Evolutionary conservation across 139 green algal species (phyloP), one percentile per base, ranked within the genome.

Genomic region (Microglena sp.): DNA sequence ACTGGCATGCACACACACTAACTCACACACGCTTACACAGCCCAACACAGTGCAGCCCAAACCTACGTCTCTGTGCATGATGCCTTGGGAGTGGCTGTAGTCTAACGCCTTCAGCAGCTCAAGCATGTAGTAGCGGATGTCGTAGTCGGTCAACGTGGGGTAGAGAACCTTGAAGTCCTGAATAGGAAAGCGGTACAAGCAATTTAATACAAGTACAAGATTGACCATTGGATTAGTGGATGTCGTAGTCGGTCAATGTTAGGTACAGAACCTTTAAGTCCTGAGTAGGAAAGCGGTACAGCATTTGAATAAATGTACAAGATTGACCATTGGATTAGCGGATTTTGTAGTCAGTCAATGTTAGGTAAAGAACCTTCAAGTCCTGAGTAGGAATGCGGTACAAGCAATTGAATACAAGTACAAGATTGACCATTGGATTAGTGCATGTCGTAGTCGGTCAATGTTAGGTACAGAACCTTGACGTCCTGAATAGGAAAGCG

Each of bases 161-260:
- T 99, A 99, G 55, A 99, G 80, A 30, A 94, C 65, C 71, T 82
- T 86, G 72, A 82, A 82, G 62, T 86, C 79, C 66, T 76, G 40
- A 99, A 77, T 6, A 99, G 84, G 56, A 68, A 89, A 26, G 93
- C 93, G 1, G 93, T 99, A 55, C 94, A 94, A 94, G 33, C 76
- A 89, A 45, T 91, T 75, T 11, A 87, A 86, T 64, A 97, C 93
- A 1, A 89, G 79, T 46, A 99, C 93, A 11, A 96, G 80, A 70
- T 99, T 93, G 33, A 98, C 73, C 50, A 99, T 78, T 67, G 87
- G 79, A 99, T 79, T 91, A 98, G 24, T 94, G 85, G 62, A 99
- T 94, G 77, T 99, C 94, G 34, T 91, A 85, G 80, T 99, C 94
- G 0, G 77, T 98, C 98, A 64, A 98, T 87, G 77, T 99, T 99